A percentile compares a stretch with the other conserved stretches of the same genome.
Conservation (phyloP, 1,284 basidiomycete genomes). For the Leccinum pachyderme region DNA sequence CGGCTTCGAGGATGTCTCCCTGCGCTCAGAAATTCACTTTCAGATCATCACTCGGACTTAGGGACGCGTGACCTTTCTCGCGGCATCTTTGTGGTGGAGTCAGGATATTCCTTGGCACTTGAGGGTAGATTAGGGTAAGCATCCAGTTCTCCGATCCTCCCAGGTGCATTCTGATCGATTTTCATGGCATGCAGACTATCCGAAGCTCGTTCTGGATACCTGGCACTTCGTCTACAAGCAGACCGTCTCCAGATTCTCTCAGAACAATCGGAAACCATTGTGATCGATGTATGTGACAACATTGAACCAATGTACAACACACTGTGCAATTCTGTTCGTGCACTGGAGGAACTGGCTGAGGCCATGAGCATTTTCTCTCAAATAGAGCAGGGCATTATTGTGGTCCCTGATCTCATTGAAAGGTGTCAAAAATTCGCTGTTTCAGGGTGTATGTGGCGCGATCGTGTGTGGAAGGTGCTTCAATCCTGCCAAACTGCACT, state of each 20-base stretch:
- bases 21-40: constrained; percentile 61
- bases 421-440: constrained; percentile 25
- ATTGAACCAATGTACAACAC: constrained; percentile 31
- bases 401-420: constrained; percentile 31
- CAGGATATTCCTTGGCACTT: constrained; percentile 65
- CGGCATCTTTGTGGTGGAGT: constrained; percentile 80
- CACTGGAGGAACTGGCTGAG: constrained; percentile 42
- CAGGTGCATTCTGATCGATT: neutral
- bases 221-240: constrained; percentile 13
- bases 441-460: constrained; percentile 21
- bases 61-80: constrained; percentile 83
- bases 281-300: constrained; percentile 11
- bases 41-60: constrained; percentile 79
- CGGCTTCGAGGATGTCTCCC: constrained; percentile 71
- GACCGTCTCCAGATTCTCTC: constrained; percentile 23
- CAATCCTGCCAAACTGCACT: constrained; percentile 22
- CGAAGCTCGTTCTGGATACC: constrained; percentile 21
- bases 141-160: neutral
- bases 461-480: constrained; percentile 27
- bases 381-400: constrained; percentile 29
- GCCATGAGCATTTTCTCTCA: constrained; percentile 36
- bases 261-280: constrained; percentile 22
- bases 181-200: constrained; percentile 37
- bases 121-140: constrained; percentile 47
- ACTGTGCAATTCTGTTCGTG: constrained; percentile 27